Conservation (phyloP, 2,329 filamentous ascomycete species). For the Fusarium verticillioides region DNA sequence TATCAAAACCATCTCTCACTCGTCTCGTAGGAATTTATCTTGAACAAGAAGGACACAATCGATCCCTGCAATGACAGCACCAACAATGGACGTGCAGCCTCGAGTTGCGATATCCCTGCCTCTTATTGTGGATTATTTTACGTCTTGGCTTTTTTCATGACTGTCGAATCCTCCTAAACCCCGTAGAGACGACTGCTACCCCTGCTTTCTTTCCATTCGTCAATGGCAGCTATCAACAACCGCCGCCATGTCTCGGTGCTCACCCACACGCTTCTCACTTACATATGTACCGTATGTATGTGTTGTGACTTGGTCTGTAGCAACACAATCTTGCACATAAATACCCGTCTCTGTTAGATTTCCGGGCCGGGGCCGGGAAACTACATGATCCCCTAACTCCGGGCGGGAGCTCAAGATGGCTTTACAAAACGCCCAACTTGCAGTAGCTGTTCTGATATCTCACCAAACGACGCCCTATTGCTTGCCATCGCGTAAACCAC, state of each 20-base stretch:
- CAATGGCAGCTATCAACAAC: slow-evolving; percentile 24
- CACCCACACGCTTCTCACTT: not conserved
- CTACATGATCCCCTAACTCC: not conserved
- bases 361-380: slow-evolving; percentile 19
- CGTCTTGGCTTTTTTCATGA: slow-evolving; percentile 1
- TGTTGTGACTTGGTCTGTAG: not conserved
- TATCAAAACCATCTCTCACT: not conserved
- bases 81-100: not conserved
- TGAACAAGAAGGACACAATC: slow-evolving; percentile 13
- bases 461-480: slow-evolving; percentile 14
- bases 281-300: not conserved
- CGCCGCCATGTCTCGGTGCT: not conserved
- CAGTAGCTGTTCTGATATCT: not conserved
- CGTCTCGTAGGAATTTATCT: slow-evolving; percentile 14
- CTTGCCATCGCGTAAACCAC: slow-evolving; percentile 15
- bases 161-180: slow-evolving; percentile 3
- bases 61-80: not conserved
- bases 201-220: slow-evolving; percentile 19
- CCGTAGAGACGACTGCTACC: slow-evolving; percentile 15
- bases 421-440: not conserved
- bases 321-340: not conserved
- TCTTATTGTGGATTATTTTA: not conserved
- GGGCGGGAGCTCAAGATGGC: not conserved
- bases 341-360: not conserved
- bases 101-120: not conserved